Evolutionary conservation across 139 green algal genomes (phyloP), one percentile per base, ranked within the genome.

Genomic region (Ulvella scutata): DNA sequence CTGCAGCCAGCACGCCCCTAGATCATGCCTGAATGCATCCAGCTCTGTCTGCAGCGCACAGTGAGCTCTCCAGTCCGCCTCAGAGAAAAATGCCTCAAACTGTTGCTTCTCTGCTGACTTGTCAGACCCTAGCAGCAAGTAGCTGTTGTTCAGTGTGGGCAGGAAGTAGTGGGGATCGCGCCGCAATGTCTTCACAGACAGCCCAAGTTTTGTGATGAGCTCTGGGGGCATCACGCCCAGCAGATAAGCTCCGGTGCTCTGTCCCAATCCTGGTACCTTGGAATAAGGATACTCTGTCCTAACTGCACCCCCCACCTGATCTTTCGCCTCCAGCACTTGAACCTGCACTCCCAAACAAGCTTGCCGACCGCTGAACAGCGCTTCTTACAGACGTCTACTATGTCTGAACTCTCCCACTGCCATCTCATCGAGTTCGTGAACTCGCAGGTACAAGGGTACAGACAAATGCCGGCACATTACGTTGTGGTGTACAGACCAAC

Each of bases 141-240:
- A 86, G 43, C 43, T 75, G 3, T 76, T 31, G n/a, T 59, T 79
- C 82, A 72, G 81, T 83, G 86, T 90, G 4, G 86, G 86, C 29
- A 90, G 74, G 34, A 90, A 90, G 76, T 88, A 88, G 73, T 90
- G 86, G 2, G 86, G 86, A 44, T 88, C 81, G 2, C 83, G 67
- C 13, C 75, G 61, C 17, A 79, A n/a, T 76, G 20, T 34, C n/a
- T 40, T 26, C 60, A 9, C 62, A 73, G 38, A 4, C 23, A 23
- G 29, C 36, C 36, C 38, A 35, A 67, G 60, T 7, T 9, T 21
- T 9, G 21, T 43, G 1, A 87, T 74, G 4, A 90, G 80, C 62
- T 90, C 85, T 6, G 85, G 85, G 1, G 85, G 85, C 80, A 89
- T 85, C 2, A 89, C 78, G 2, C 85, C 85, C 38, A 90, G 73